These are phyloP conservation scores for Peronospora destructor DNA, from an alignment of 352 stramenopile species.

Conservation along the genomic window DNA sequence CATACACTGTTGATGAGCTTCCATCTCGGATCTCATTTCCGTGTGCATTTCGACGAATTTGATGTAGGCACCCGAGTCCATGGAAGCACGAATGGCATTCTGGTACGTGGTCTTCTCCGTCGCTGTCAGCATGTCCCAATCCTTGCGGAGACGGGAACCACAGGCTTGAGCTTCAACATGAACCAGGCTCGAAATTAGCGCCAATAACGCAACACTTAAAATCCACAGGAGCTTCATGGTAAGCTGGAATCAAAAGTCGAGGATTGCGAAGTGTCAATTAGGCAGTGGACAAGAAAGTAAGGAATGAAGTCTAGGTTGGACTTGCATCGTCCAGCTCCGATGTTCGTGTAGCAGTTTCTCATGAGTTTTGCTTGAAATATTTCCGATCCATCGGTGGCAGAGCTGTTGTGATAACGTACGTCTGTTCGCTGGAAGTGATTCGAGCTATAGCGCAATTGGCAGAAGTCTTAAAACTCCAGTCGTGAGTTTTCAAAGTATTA, in stretches of 20 bases:
- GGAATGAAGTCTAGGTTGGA: constrained; percentile 8
- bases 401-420: constrained; percentile 22
- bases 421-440: constrained; percentile 18
- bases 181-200: constrained; percentile 4
- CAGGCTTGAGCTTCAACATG: constrained; percentile 22
- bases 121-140: constrained; percentile 41
- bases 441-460: background rate
- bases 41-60: constrained; percentile 67
- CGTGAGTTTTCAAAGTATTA: background rate
- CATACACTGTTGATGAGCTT: constrained; percentile 64
- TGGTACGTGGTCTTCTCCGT: constrained; percentile 47
- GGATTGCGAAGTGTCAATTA: background rate
- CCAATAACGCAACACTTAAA: constrained; percentile 14
- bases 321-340: background rate
- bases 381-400: constrained; percentile 4
- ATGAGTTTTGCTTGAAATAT: constrained; percentile 8
- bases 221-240: constrained; percentile 27
- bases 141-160: constrained; percentile 37
- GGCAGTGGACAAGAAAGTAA: constrained; percentile 15
- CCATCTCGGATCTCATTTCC: constrained; percentile 46
- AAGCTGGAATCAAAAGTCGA: constrained; percentile 4
- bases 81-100: constrained; percentile 35
- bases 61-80: constrained; percentile 51
- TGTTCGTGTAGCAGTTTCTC: constrained; percentile 9
- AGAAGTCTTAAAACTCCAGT: too few species aligned